These are phyloP conservation scores for Pisolithus thermaeus DNA, from an alignment of 1,284 basidiomycete species.

Conservation along the genomic window DNA sequence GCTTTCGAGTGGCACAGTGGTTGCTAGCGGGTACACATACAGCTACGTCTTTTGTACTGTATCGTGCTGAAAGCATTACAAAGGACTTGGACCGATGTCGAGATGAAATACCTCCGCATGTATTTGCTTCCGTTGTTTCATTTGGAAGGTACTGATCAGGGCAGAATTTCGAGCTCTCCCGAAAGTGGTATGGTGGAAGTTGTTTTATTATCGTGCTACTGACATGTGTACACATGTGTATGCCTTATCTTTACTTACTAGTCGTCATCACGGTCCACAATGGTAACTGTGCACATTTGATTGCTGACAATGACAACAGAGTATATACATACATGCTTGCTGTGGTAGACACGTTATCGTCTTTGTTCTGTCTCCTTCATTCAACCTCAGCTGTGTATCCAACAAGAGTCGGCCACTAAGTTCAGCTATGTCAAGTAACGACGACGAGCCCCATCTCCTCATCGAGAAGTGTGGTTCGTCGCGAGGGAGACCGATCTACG, in stretches of 20 bases:
- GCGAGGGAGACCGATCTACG: constrained; percentile 37
- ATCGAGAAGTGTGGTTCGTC: constrained; percentile 37
- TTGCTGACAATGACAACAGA: constrained; percentile 20
- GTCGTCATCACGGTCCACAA: constrained; percentile 15
- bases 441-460: constrained; percentile 34
- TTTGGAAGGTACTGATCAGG: constrained; percentile 19
- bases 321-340: constrained; percentile 20
- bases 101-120: constrained; percentile 11
- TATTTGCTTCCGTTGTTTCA: constrained; percentile 15
- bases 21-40: too few relatives aligned
- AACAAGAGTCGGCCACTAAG: background rate
- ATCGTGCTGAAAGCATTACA: constrained; percentile 7
- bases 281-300: constrained; percentile 13
- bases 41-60: too few relatives aligned
- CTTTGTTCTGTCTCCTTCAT: constrained; percentile 19
- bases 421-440: constrained; percentile 22
- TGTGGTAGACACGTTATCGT: constrained; percentile 22
- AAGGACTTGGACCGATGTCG: constrained; percentile 12
- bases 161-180: constrained; percentile 9
- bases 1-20: too few relatives aligned
- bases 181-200: constrained; percentile 2
- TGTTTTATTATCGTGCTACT: constrained; percentile 8
- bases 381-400: constrained; percentile 5
- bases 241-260: constrained; percentile 17
- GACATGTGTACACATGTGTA: constrained; percentile 22